Evolutionary conservation across 106 monocot species (phyloP).

Genomic region (Cymbidium sinense): DNA sequence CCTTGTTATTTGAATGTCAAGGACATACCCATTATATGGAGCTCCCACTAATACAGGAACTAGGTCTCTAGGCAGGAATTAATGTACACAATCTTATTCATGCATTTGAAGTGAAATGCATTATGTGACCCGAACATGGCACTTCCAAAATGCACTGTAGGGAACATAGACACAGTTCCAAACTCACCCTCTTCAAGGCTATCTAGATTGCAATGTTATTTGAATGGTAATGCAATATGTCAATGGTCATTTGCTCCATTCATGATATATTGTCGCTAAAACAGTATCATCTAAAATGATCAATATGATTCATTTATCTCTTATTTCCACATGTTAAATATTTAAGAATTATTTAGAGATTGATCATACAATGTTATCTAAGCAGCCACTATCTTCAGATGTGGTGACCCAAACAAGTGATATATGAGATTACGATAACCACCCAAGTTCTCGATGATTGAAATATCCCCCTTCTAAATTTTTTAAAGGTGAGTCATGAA

Average conservation of each 20-base stretch:
- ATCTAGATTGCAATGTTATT: too few relatives aligned
- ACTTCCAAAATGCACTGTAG: too few relatives aligned
- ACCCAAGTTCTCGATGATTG: neutral
- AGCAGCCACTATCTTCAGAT: neutral
- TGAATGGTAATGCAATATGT: neutral
- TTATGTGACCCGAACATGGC: too few relatives aligned
- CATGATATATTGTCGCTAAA: too few relatives aligned
- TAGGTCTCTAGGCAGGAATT: too few relatives aligned
- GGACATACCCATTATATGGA: neutral
- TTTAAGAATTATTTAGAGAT: neutral
- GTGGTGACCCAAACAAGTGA: neutral
- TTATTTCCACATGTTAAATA: neutral
- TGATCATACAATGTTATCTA: neutral
- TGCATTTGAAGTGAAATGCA: too few relatives aligned
- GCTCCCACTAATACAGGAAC: too few relatives aligned
- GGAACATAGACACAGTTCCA: too few relatives aligned
- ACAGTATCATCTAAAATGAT: too few relatives aligned
- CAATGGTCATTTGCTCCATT: neutral
- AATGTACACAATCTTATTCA: too few relatives aligned
- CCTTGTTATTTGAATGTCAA: neutral
- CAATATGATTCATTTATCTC: too few relatives aligned
- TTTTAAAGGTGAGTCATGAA: neutral
- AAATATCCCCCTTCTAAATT: neutral
- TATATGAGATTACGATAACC: neutral
- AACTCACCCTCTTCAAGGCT: too few relatives aligned